phyloP scores from a whole-genome alignment of 208 protist species.

The Leishmania gerbilli region DNA sequence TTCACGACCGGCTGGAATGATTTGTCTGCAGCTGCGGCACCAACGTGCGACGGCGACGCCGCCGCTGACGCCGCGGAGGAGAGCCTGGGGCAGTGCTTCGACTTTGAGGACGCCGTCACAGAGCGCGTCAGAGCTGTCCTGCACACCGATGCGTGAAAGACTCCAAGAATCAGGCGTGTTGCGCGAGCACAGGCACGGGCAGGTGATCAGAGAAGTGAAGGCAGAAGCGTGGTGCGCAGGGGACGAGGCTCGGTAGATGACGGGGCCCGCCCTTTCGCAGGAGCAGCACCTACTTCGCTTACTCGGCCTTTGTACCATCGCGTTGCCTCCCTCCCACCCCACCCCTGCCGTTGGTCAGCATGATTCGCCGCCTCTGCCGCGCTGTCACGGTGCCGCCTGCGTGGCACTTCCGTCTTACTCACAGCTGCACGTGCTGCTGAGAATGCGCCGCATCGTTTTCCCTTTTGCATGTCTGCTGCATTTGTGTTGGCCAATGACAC shows the following conservation, averaged over 20 bases:
- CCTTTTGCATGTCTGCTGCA: neutral
- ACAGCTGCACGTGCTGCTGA: neutral
- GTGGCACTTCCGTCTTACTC: neutral
- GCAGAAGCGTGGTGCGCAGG: neutral
- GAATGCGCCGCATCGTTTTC: neutral
- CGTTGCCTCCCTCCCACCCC: neutral
- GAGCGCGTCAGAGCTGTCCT: slow-evolving; percentile 8
- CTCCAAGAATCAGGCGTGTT: neutral
- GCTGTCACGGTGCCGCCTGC: neutral
- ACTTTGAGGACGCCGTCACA: slow-evolving; percentile 35
- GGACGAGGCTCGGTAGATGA: neutral
- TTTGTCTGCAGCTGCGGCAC: neutral
- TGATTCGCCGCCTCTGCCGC: neutral
- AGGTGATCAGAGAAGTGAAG: neutral
- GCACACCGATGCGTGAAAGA: neutral
- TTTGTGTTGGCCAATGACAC: neutral
- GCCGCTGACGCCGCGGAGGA: slow-evolving; percentile 14
- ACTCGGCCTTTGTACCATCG: neutral
- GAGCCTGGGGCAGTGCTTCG: slow-evolving; percentile 20
- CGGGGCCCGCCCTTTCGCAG: neutral
- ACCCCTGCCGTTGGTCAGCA: neutral
- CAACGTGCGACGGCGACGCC: neutral
- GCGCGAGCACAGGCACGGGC: neutral
- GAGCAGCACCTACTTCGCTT: neutral
- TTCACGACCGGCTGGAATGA: slow-evolving; percentile 54